A percentile compares a stretch with the other conserved stretches of the same genome.
Evolutionary conservation across 352 stramenopile species (phyloP).

Genomic region (Lagenidium giganteum): DNA sequence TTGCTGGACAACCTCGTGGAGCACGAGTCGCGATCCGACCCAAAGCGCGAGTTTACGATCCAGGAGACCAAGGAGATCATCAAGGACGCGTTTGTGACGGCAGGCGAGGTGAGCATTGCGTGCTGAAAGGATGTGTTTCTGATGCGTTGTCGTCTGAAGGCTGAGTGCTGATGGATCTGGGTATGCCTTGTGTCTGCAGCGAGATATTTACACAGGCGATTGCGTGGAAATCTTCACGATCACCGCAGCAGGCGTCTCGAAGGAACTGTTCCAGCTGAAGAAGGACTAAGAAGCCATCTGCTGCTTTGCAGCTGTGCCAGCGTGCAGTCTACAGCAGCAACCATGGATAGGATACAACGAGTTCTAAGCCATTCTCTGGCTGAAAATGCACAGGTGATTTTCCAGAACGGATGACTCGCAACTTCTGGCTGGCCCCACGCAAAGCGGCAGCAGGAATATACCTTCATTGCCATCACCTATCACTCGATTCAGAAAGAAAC

Average conservation of each 20-base stretch:
- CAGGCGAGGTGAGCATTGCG: constrained; percentile 79
- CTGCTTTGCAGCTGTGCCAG: too few relatives aligned
- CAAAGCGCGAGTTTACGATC: constrained; percentile 86
- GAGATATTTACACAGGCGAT: constrained; percentile 99
- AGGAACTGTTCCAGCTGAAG: constrained; percentile 93
- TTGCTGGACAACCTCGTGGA: constrained; percentile 97
- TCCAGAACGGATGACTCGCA: too few relatives aligned
- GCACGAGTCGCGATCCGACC: constrained; percentile 87
- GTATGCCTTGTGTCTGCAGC: constrained; percentile 25
- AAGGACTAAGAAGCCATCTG: constrained; percentile 81
- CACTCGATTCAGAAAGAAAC: too few relatives aligned
- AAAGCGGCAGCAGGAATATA: too few relatives aligned
- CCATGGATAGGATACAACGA: too few relatives aligned
- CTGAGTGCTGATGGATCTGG: constrained; percentile 1
- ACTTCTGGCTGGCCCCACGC: too few relatives aligned
- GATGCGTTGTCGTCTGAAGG: too few relatives aligned
- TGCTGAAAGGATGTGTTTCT: too few relatives aligned
- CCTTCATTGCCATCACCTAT: too few relatives aligned
- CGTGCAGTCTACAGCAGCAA: too few relatives aligned
- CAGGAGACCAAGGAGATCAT: constrained; percentile 97
- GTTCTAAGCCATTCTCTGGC: too few relatives aligned
- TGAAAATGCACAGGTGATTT: too few relatives aligned
- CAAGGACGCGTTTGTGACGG: constrained; percentile 98
- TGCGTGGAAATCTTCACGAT: constrained; percentile 97
- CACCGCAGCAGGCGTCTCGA: constrained; percentile 89